phyloP scores from a whole-genome alignment of 208 protist genomes.

The Crithidia brevicula region DNA sequence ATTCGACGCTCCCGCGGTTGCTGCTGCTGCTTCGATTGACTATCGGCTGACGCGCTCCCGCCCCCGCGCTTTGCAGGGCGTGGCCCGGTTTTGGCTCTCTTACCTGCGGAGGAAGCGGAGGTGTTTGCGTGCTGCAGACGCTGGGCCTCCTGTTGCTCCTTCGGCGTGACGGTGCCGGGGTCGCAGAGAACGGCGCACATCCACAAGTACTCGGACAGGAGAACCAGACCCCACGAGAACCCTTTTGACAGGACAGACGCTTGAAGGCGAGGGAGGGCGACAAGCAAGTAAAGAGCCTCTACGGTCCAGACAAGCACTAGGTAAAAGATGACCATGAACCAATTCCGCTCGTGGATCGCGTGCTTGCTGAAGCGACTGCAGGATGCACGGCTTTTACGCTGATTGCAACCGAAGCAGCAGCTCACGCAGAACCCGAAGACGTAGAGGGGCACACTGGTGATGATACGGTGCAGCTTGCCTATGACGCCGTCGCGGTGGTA shows the following conservation, averaged over 20 bases:
- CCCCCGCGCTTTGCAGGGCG: neutral
- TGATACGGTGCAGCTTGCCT: slow-evolving; percentile 53
- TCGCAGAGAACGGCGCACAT: slow-evolving; percentile 69
- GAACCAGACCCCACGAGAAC: slow-evolving; percentile 61
- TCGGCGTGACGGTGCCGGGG: slow-evolving; percentile 81
- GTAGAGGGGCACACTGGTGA: slow-evolving; percentile 39
- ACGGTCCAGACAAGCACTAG: slow-evolving; percentile 81
- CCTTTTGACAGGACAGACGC: slow-evolving; percentile 52
- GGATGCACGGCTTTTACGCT: slow-evolving; percentile 36
- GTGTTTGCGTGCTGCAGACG: slow-evolving; percentile 9
- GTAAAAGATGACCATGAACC: slow-evolving; percentile 89
- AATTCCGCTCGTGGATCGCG: slow-evolving; percentile 68
- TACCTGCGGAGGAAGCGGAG: neutral
- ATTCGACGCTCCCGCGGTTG: slow-evolving; percentile 1
- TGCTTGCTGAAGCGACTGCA: slow-evolving; percentile 48
- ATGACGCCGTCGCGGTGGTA: slow-evolving; percentile 89
- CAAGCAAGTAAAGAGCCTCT: slow-evolving; percentile 78
- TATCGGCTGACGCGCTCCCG: neutral
- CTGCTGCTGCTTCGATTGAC: too few relatives aligned
- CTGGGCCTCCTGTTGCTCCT: slow-evolving; percentile 40
- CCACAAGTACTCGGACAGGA: slow-evolving; percentile 72
- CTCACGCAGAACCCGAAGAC: slow-evolving; percentile 59
- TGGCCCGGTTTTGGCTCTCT: neutral
- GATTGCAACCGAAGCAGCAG: slow-evolving; percentile 50
- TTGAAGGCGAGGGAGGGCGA: slow-evolving; percentile 58